Evolutionary conservation across 495 filamentous ascomycete genomes (phyloP).

Genomic region (Penicillium psychrofluorescens): DNA sequence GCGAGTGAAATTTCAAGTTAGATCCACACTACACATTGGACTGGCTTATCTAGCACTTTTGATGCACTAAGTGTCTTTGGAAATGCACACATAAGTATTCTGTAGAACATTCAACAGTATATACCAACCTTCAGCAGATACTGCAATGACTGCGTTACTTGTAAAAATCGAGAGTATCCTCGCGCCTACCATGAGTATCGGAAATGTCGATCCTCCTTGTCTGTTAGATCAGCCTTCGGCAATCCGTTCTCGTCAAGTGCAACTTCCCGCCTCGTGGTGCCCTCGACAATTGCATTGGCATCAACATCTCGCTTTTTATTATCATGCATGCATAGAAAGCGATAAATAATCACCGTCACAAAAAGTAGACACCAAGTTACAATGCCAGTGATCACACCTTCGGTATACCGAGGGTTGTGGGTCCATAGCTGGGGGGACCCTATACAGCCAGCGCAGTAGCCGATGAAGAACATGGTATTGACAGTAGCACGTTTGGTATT

Average conservation of each 20-base stretch:
- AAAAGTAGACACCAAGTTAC: slow-evolving; percentile 24
- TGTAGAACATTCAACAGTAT: too few species aligned
- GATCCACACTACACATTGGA: too few species aligned
- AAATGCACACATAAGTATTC: too few species aligned
- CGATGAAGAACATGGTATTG: slow-evolving; percentile 32
- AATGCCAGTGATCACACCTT: slow-evolving; percentile 20
- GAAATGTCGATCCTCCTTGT: slow-evolving; percentile 14
- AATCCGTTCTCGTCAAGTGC: slow-evolving; percentile 11
- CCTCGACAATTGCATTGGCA: background rate
- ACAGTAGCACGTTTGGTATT: slow-evolving; percentile 54
- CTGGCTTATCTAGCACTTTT: too few species aligned
- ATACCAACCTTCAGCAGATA: too few species aligned
- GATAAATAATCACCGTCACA: slow-evolving; percentile 11
- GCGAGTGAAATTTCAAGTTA: too few species aligned
- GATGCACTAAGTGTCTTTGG: too few species aligned
- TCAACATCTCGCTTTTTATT: slow-evolving; percentile 9
- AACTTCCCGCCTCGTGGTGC: background rate
- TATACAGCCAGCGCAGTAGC: slow-evolving; percentile 29
- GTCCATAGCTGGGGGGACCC: slow-evolving; percentile 25
- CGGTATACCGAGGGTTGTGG: slow-evolving; percentile 14
- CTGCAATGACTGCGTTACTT: too few species aligned
- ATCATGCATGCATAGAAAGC: slow-evolving; percentile 16
- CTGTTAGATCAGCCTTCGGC: slow-evolving; percentile 13
- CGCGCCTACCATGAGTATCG: slow-evolving; percentile 9
- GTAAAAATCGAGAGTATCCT: too few species aligned